phyloP scores from a whole-genome alignment of 768 basidiomycete genomes.

The Boletus eberwhitei region DNA sequence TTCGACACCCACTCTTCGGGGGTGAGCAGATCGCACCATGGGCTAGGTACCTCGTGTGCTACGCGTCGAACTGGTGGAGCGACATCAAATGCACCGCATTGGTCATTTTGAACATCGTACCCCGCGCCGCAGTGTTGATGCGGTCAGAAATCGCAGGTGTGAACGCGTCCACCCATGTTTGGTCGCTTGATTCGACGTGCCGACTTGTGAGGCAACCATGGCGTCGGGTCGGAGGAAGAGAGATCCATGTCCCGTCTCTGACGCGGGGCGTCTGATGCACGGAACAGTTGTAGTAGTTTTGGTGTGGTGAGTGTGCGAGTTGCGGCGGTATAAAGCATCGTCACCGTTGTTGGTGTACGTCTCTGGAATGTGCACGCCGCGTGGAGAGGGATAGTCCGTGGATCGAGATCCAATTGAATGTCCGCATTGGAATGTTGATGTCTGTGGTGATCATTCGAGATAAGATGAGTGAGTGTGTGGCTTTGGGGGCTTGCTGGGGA shows the following conservation, averaged over 20 bases:
- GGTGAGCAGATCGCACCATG: no score
- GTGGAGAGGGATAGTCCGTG: constrained; percentile 22
- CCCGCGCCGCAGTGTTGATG: no score
- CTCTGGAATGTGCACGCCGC: constrained; percentile 22
- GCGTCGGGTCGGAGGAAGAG: constrained; percentile 14
- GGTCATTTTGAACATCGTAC: no score
- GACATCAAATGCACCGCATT: no score
- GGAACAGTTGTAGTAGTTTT: constrained; percentile 22
- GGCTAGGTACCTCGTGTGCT: no score
- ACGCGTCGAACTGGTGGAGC: no score
- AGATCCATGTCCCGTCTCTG: constrained; percentile 26
- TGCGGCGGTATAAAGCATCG: constrained; percentile 8
- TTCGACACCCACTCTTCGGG: no score
- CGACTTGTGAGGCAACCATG: constrained; percentile 2
- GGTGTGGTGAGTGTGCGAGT: constrained; percentile 1
- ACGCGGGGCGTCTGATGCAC: constrained; percentile 18
- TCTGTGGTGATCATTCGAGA: background rate
- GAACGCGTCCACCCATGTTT: no score
- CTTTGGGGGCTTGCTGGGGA: background rate
- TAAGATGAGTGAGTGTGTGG: background rate
- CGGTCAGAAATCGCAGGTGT: no score
- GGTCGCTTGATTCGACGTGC: no score
- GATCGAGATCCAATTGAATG: constrained; percentile 22
- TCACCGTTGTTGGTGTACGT: constrained; percentile 1
- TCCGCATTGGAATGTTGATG: background rate